phyloP scores from a whole-genome alignment of 345 rosid genomes.

The Corchorus olitorius region DNA sequence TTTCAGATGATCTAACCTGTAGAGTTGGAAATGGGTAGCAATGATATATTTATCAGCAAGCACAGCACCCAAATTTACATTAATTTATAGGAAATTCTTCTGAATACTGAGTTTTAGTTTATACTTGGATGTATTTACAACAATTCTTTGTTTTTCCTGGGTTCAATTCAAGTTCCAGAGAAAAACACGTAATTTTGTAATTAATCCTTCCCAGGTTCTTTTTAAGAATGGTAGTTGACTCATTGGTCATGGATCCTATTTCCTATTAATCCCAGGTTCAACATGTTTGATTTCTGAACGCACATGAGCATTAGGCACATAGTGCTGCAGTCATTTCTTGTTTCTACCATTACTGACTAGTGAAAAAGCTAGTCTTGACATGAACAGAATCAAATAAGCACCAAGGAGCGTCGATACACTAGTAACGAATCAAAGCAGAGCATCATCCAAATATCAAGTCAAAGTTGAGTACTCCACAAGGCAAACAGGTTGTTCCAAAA shows the following conservation, averaged over 20 bases:
- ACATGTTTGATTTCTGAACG: no score
- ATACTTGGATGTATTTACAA: slow-evolving; percentile 44
- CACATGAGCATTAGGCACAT: no score
- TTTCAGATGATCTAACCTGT: slow-evolving; percentile 42
- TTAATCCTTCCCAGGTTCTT: neutral
- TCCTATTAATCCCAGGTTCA: no score
- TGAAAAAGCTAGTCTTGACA: no score
- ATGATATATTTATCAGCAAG: slow-evolving; percentile 43
- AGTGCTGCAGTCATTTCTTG: no score
- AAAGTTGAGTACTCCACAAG: slow-evolving; percentile 44
- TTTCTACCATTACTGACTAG: no score
- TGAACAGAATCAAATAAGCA: no score
- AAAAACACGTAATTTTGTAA: slow-evolving; percentile 4
- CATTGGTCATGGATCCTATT: neutral
- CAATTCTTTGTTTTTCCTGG: slow-evolving; percentile 51
- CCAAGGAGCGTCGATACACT: no score
- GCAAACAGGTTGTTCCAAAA: slow-evolving; percentile 48
- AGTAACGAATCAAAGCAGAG: no score
- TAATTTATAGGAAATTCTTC: slow-evolving; percentile 44
- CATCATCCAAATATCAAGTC: no score
- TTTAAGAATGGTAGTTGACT: neutral
- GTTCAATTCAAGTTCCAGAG: slow-evolving; percentile 17
- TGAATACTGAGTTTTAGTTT: slow-evolving; percentile 36
- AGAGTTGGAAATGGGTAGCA: slow-evolving; percentile 47
- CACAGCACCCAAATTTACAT: slow-evolving; percentile 42